phyloP scores from a whole-genome alignment of 306 rosid species.

The Alnus rubra region DNA sequence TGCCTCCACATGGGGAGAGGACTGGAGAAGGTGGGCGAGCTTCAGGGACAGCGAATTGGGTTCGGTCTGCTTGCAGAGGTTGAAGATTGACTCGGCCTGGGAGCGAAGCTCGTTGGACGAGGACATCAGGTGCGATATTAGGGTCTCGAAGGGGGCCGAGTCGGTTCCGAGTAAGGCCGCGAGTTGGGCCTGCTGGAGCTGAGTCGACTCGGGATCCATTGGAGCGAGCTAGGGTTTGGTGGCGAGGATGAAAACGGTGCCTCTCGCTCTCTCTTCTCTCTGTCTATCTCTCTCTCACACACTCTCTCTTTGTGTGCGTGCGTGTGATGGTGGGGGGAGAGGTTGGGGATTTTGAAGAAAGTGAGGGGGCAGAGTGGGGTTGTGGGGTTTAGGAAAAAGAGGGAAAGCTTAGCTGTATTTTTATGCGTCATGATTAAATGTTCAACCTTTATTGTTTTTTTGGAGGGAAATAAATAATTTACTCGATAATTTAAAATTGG shows the following conservation, averaged over 20 bases:
- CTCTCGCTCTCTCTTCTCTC: background rate
- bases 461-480: background rate
- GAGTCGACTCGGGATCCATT: slow-evolving; percentile 79
- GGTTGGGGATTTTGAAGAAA: background rate
- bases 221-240: slow-evolving; percentile 37
- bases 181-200: slow-evolving; percentile 80
- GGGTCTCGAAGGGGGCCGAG: slow-evolving; percentile 69
- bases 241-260: slow-evolving; percentile 1
- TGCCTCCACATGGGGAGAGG: slow-evolving; percentile 64
- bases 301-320: background rate
- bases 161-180: slow-evolving; percentile 88
- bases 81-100: slow-evolving; percentile 84
- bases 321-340: background rate
- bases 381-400: background rate
- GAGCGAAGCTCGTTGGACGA: slow-evolving; percentile 88
- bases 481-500: too few species aligned
- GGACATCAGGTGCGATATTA: slow-evolving; percentile 89
- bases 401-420: slow-evolving; percentile 17
- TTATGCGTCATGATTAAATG: background rate
- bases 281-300: background rate
- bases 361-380: background rate
- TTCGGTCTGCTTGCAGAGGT: slow-evolving; percentile 91
- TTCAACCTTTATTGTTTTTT: background rate
- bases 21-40: slow-evolving; percentile 84
- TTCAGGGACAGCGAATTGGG: slow-evolving; percentile 77